phyloP scores from a whole-genome alignment of 2,329 filamentous ascomycete species.

The Xylaria sp. region DNA sequence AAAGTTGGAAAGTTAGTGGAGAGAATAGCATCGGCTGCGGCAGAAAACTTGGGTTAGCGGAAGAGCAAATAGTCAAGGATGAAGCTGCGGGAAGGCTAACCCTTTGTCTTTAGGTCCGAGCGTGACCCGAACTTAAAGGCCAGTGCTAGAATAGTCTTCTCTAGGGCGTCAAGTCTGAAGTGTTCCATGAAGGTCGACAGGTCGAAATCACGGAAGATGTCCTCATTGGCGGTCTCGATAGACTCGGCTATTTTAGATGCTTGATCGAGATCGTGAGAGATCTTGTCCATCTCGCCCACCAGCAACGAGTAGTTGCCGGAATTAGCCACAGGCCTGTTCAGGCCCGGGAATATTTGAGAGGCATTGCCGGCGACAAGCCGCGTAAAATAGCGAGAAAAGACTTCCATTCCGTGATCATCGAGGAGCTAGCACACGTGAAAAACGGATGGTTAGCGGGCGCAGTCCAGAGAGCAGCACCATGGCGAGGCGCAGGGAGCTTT shows the following conservation, averaged over 20 bases:
- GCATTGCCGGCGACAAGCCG: constrained; percentile 93
- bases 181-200: constrained; percentile 95
- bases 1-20: constrained; percentile 82
- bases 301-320: constrained; percentile 86
- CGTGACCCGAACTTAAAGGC: constrained; percentile 88
- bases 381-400: constrained; percentile 94
- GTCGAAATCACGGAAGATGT: constrained; percentile 95
- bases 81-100: constrained; percentile 59
- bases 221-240: constrained; percentile 88
- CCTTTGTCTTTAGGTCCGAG: constrained; percentile 87
- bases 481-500: constrained; percentile 10
- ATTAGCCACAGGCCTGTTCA: constrained; percentile 77
- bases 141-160: constrained; percentile 87
- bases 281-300: constrained; percentile 84
- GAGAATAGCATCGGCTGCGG: constrained; percentile 85
- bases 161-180: constrained; percentile 89
- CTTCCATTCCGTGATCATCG: constrained; percentile 99
- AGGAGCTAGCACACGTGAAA: constrained; percentile 72
- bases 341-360: constrained; percentile 85
- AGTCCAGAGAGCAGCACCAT: background rate
- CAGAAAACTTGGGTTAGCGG: constrained; percentile 14
- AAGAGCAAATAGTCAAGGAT: constrained; percentile 9
- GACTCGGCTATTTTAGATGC: constrained; percentile 92
- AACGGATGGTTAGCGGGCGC: constrained; percentile 2
- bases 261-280: constrained; percentile 81